phyloP scores from a whole-genome alignment of 176 grass and related monocot species.

The Sorghum bicolor region DNA sequence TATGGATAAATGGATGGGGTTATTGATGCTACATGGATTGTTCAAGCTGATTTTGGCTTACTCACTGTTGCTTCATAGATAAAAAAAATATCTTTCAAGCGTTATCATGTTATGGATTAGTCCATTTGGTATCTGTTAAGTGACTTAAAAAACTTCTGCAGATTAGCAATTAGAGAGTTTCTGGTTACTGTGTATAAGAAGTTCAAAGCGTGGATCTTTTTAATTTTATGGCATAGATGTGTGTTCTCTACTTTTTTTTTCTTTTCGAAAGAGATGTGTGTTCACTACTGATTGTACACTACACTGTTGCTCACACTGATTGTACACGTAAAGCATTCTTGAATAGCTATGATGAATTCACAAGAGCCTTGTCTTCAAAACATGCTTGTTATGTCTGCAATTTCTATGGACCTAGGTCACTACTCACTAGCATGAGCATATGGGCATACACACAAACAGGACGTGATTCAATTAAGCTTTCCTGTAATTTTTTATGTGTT shows the following conservation, averaged over 20 bases:
- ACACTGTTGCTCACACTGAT: no score
- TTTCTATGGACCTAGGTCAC: background rate
- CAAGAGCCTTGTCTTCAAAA: conserved; percentile 4
- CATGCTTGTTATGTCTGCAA: background rate
- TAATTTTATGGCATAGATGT: background rate
- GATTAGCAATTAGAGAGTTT: background rate
- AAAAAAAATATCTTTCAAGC: background rate
- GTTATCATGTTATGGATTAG: background rate
- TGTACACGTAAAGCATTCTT: background rate
- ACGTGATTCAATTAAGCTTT: background rate
- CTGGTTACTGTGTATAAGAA: background rate
- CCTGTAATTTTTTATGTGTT: background rate
- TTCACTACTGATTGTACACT: no score
- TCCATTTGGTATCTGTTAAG: background rate
- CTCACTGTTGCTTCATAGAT: background rate
- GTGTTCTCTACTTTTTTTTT: background rate
- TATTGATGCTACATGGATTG: background rate
- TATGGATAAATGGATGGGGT: background rate
- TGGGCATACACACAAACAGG: background rate
- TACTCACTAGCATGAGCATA: background rate
- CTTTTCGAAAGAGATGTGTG: no score
- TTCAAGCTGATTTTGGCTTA: background rate
- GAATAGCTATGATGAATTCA: background rate
- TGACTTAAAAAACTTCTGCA: background rate
- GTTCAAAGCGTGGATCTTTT: background rate